Evolutionary conservation across 768 basidiomycete genomes (phyloP).

Genomic region (Boletus sp.): DNA sequence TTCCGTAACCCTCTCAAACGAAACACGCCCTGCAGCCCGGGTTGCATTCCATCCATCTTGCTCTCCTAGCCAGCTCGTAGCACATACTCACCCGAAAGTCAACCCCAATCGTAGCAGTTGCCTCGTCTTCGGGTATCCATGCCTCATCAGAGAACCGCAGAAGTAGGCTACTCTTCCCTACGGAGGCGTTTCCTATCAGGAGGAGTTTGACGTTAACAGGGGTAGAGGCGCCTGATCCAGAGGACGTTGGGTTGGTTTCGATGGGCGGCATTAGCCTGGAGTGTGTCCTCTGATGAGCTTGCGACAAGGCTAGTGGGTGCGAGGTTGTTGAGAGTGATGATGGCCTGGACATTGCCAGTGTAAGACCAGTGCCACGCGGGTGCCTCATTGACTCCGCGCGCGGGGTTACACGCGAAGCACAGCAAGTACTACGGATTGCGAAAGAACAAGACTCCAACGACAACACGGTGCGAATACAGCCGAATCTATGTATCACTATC

Average conservation of each 20-base stretch:
- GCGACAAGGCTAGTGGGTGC: neutral
- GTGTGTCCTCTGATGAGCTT: neutral
- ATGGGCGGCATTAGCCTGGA: constrained; percentile 14
- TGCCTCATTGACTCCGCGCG: constrained; percentile 24
- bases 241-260: constrained; percentile 21
- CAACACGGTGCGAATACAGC: constrained; percentile 8
- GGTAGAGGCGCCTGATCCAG: constrained; percentile 23
- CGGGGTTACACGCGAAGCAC: constrained; percentile 8
- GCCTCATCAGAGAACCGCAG: constrained; percentile 96
- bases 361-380: neutral
- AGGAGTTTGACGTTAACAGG: constrained; percentile 77
- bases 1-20: neutral
- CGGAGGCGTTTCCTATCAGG: constrained; percentile 83
- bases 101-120: constrained; percentile 80
- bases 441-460: neutral
- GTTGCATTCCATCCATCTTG: neutral
- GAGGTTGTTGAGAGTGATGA: neutral
- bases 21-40: neutral
- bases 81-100: constrained; percentile 68
- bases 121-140: constrained; percentile 90
- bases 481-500: constrained; percentile 1
- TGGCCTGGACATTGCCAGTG: neutral
- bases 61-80: neutral
- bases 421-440: neutral
- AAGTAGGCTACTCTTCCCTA: constrained; percentile 89